These are phyloP conservation scores for Dactylella cylindrospora DNA, from an alignment of 2,329 filamentous ascomycete species.

Conservation along the genomic window DNA sequence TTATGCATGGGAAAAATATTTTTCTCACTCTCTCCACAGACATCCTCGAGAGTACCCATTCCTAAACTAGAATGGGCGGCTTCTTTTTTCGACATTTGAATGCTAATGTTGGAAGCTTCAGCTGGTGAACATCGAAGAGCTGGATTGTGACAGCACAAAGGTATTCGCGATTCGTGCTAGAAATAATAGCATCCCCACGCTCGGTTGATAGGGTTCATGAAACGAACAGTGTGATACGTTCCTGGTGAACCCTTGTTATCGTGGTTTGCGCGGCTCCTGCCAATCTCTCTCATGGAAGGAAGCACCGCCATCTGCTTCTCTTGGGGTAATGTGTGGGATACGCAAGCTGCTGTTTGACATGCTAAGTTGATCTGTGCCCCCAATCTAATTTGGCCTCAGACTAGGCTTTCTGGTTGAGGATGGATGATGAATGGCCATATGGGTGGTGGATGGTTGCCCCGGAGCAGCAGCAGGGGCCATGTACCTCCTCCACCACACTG, in stretches of 20 bases:
- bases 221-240: slow-evolving; percentile 28
- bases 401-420: no score
- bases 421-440: no score
- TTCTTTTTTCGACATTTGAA: slow-evolving; percentile 1
- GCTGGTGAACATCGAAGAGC: no score
- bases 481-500: no score
- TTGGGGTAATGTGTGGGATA: no score
- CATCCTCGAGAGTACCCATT: not conserved
- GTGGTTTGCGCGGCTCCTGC: slow-evolving; percentile 25
- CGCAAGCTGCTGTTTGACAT: slow-evolving; percentile 27
- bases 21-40: slow-evolving; percentile 10
- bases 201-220: slow-evolving; percentile 14
- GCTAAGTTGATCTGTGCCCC: no score
- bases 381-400: no score
- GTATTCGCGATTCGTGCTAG: not conserved
- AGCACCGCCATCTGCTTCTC: no score
- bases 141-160: not conserved
- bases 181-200: slow-evolving; percentile 6
- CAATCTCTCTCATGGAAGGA: no score
- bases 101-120: not conserved
- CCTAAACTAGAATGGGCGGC: not conserved
- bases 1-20: slow-evolving; percentile 31
- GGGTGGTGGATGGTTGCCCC: slow-evolving; percentile 23
- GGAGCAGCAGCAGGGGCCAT: slow-evolving; percentile 31
- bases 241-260: slow-evolving; percentile 16